phyloP scores from a whole-genome alignment of 768 basidiomycete genomes.

The Candolleomyces aberdarensis region DNA sequence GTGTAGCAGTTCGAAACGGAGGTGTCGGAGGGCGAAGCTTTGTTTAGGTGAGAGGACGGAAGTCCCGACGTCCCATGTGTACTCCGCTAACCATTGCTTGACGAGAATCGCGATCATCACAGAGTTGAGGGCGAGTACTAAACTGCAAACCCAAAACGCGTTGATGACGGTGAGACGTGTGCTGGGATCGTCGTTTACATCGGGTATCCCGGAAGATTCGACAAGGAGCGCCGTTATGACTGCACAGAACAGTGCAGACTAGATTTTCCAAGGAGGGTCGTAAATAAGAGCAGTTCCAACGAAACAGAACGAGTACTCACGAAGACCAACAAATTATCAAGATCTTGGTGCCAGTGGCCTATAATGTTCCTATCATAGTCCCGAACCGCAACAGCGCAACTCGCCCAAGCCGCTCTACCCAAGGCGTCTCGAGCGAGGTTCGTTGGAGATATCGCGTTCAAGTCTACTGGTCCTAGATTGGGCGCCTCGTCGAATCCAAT shows the following conservation, averaged over 20 bases:
- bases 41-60: neutral
- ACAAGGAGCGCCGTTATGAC: constrained; percentile 2
- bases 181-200: neutral
- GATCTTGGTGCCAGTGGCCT: too few species aligned
- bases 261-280: too few species aligned
- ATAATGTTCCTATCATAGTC: too few species aligned
- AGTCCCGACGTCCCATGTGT: neutral
- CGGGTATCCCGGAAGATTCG: neutral
- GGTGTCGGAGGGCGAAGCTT: neutral
- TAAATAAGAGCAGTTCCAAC: too few species aligned
- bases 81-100: constrained; percentile 4
- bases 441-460: too few species aligned
- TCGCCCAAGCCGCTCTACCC: too few species aligned
- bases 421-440: too few species aligned
- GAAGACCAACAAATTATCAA: too few species aligned
- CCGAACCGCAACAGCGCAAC: too few species aligned
- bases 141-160: neutral
- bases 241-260: constrained; percentile 8
- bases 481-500: too few species aligned
- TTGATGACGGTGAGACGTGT: neutral
- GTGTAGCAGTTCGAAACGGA: neutral
- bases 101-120: neutral
- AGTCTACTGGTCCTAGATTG: too few species aligned
- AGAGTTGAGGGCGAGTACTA: neutral
- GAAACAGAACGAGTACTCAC: too few species aligned